A percentile compares a stretch with the other conserved stretches of the same genome.
Evolutionary conservation across 2,329 filamentous ascomycete genomes (phyloP).

Genomic region (Cladosporium sp.): DNA sequence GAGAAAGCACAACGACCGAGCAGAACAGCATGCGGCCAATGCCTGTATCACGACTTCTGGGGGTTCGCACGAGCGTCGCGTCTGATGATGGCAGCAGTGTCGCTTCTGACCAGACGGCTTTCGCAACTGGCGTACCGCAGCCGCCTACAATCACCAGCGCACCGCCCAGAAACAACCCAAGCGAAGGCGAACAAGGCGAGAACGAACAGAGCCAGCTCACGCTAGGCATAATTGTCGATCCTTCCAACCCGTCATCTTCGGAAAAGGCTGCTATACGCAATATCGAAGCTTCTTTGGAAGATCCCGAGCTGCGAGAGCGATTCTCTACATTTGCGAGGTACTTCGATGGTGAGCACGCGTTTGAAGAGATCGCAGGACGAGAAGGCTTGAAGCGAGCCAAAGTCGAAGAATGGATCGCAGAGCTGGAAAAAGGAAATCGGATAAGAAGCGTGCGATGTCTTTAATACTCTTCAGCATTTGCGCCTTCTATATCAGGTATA

Average conservation of each 20-base stretch:
- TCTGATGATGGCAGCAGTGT: slow-evolving; percentile 9
- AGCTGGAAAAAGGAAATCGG: slow-evolving; percentile 67
- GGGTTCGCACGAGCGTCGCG: neutral
- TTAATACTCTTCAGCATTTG: neutral
- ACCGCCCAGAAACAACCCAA: neutral
- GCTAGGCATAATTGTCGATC: slow-evolving; percentile 19
- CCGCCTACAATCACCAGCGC: neutral
- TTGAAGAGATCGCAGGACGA: slow-evolving; percentile 69
- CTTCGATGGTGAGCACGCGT: slow-evolving; percentile 77
- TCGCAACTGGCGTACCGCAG: slow-evolving; percentile 1
- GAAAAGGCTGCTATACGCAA: slow-evolving; percentile 11
- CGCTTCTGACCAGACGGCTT: slow-evolving; percentile 8
- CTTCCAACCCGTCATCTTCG: slow-evolving; percentile 19
- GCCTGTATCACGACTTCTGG: neutral
- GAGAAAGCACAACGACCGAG: neutral
- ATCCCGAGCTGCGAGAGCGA: slow-evolving; percentile 57
- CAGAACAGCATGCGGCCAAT: neutral
- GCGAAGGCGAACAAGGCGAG: neutral
- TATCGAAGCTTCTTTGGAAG: slow-evolving; percentile 21
- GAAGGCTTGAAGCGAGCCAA: slow-evolving; percentile 65
- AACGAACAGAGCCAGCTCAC: neutral
- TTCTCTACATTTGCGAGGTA: slow-evolving; percentile 78
- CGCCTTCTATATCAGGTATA: too few species aligned
- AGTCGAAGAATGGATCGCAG: slow-evolving; percentile 49
- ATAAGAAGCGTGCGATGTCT: slow-evolving; percentile 34